Base-by-base conservation (phyloP, 2,329 filamentous ascomycete species). In the Dichotomopilus funicola region DNA sequence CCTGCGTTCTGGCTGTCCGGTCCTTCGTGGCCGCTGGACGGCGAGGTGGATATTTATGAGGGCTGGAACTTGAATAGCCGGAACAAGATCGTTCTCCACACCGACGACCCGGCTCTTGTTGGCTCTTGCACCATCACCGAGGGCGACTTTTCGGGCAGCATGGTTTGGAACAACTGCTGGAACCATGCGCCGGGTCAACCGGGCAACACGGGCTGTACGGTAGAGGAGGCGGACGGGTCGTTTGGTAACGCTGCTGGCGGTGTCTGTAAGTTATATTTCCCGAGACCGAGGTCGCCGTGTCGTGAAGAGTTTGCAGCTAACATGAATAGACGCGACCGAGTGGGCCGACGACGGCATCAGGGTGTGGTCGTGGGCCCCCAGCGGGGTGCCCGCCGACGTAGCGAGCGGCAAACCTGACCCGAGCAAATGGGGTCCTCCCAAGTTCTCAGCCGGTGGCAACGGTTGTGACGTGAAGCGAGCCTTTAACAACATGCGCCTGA, bases 41-140 rank as follows among this genome's bases (percentile, higher is more conserved):
- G 84, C 56, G 85, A 88, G 69, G 77, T 88, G 60, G 84, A 88
- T 64, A 81, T 88, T 58, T 81, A 86, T 61, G 85, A 88, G 71
- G 79, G 79, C 51, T 84, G 83, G 68, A 86, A 87, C 69, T 65
- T 74, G 49, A 74, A 78, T 38, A 61, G 67, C 4, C 68, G 69
- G 52, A 85, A 87, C 69, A 70, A 73, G 53, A 77, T 87, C 66
- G 79, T 83, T 35, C 67, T 86, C 40, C 81, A 86, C 70, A 83
- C 82, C 40, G 68, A 69, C 45, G 41, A 57, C 8, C 62, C 66
- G 1, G 13, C 34, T 7, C 51, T 55, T 5, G 64, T 70, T 35
- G 74, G 73, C 42, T 53, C 58, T 1, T 78, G 75, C 63, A 63
- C 45, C 2, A 61, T 77, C 41, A 55, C 66, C 3, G 52, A 60